Conservation (phyloP, 108 stramenopile species). For the Cyclotella atomus region DNA sequence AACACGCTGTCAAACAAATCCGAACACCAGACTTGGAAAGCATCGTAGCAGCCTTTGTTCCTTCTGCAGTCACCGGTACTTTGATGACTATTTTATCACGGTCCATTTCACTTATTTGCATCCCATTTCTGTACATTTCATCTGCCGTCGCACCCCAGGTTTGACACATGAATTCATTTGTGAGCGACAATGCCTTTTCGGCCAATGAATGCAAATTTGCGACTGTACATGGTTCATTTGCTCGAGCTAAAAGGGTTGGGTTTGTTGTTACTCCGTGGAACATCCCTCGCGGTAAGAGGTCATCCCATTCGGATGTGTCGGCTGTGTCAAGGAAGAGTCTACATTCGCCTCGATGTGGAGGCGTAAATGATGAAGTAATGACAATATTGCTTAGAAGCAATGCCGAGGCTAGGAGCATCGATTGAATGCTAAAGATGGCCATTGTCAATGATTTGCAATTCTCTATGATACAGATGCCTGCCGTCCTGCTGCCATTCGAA, state of each 20-base stretch:
- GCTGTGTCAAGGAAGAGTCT: conserved; percentile 79
- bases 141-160: conserved; percentile 63
- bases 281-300: conserved; percentile 58
- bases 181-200: conserved; percentile 29
- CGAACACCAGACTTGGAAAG: conserved; percentile 57
- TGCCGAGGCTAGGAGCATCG: neutral
- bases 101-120: conserved; percentile 52
- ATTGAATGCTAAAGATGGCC: no score
- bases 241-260: conserved; percentile 64
- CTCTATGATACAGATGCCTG: no score
- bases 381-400: neutral
- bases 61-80: conserved; percentile 63
- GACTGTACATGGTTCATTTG: conserved; percentile 60
- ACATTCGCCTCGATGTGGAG: conserved; percentile 45
- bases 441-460: no score
- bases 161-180: conserved; percentile 80
- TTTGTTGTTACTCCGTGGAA: conserved; percentile 79
- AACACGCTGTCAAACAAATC: conserved; percentile 77
- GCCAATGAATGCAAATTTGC: conserved; percentile 54
- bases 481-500: no score
- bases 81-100: conserved; percentile 71
- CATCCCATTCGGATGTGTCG: conserved; percentile 56
- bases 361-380: conserved; percentile 24
- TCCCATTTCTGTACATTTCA: conserved; percentile 65
- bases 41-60: conserved; percentile 59